Evolutionary conservation across 2,329 filamentous ascomycete genomes (phyloP), one percentile per base, ranked within the genome.

Genomic region (Xylariaceae sp.): DNA sequence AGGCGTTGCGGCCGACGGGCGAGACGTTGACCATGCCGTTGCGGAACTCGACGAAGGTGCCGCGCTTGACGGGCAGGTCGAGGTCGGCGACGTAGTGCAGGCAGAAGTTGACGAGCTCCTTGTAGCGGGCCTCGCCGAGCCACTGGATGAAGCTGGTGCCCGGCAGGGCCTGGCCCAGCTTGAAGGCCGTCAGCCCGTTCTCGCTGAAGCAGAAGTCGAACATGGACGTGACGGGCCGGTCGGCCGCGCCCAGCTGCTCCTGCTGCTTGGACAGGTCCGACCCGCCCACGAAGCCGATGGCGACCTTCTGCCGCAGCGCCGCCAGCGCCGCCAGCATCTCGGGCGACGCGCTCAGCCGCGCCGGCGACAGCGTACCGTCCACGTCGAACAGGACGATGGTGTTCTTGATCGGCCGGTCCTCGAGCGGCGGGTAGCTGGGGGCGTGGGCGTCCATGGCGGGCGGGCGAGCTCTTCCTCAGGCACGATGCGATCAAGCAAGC

Each of bases 151-250:
- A 98, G 64, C 77, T 86, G 63, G 82, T 83, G 52, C 77, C 79
- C 2, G 80, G 70, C 37, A 96, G 76, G 35, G 75, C 71, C 58
- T 80, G 63, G 51, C 90, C 92, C 53, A 89, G 65, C 55, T 88
- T 87, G 72, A 75, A 94, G 27, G 90, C 92, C 2, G 84, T 93
- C 48, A 98, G 77, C 9, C 92, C 92, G 65, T 98, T 98, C 69
- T 98, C 92, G 38, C 88, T 71, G 68, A 98, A 98, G 75, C 83
- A 92, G 68, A 86, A 98, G 70, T 98, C 92, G 70, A 98, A 98
- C 53, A 96, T 79, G 42, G 77, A 70, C 33, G 80, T 88, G 41
- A 96, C 90, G 48, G 81, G 72, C 18, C 64, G 60, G 37, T 72
- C 65, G 17, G 74, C 59, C 4, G 76, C 72, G 58, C 88, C 88